Percentiles rank a stretch among this genome's conserved stretches.
These are phyloP conservation scores for Penicillium sp. DNA, from an alignment of 2,329 filamentous ascomycete genomes.

Conservation along the genomic window DNA sequence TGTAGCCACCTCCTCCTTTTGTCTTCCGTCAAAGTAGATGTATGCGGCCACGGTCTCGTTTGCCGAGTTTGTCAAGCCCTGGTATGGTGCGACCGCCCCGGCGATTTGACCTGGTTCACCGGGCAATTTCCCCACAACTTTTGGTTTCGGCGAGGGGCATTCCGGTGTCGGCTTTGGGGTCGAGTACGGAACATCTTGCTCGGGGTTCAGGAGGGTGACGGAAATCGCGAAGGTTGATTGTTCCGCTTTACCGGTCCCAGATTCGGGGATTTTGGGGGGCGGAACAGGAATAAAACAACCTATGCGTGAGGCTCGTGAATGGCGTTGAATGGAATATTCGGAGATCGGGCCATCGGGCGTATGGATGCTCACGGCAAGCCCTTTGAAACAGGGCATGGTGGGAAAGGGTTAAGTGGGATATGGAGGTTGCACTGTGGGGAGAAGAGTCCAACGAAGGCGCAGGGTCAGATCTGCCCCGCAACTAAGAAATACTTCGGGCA, in stretches of 20 bases:
- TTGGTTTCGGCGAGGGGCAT: slow-evolving; percentile 76
- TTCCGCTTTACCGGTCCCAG: slow-evolving; percentile 72
- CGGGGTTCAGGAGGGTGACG: slow-evolving; percentile 88
- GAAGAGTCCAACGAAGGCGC: not conserved
- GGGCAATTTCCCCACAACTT: slow-evolving; percentile 71
- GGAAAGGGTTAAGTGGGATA: slow-evolving; percentile 4
- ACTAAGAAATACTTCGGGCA: slow-evolving; percentile 4
- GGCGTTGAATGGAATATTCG: slow-evolving; percentile 92
- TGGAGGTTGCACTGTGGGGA: slow-evolving; percentile 5
- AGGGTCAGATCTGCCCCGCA: slow-evolving; percentile 15
- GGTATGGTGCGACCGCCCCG: slow-evolving; percentile 73
- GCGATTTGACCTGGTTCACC: slow-evolving; percentile 52
- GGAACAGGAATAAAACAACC: slow-evolving; percentile 97
- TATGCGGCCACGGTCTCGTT: slow-evolving; percentile 98
- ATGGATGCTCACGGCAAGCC: slow-evolving; percentile 97
- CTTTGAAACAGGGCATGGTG: slow-evolving; percentile 94
- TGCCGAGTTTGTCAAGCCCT: slow-evolving; percentile 84
- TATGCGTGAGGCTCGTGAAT: slow-evolving; percentile 86
- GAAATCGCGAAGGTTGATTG: slow-evolving; percentile 97
- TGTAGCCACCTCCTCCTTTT: slow-evolving; percentile 96
- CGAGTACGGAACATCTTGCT: slow-evolving; percentile 87
- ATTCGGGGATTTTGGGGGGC: slow-evolving; percentile 71
- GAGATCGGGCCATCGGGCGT: slow-evolving; percentile 73
- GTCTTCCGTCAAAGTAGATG: slow-evolving; percentile 95
- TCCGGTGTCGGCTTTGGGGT: slow-evolving; percentile 74